A percentile compares a stretch with the other conserved stretches of the same genome.
Evolutionary conservation across 371 early-diverging fungal genomes (phyloP).

Genomic region (Haplosporangium sp.): DNA sequence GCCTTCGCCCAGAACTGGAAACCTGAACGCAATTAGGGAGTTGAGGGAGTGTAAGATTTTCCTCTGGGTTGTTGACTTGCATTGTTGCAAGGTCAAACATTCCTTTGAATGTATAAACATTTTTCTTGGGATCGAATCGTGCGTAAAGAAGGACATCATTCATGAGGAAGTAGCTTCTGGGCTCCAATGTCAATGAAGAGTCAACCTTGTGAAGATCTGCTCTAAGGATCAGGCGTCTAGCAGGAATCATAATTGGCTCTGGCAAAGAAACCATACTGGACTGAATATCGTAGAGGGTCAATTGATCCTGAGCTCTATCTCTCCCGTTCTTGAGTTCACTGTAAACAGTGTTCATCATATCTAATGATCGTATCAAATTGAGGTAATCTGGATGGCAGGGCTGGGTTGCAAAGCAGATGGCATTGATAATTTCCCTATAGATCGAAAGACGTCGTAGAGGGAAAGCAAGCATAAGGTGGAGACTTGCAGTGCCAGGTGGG

Average conservation of each 20-base stretch:
- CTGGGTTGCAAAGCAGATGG: conserved; percentile 44
- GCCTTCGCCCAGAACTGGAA: conserved; percentile 44
- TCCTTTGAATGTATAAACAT: conserved; percentile 49
- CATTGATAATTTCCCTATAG: conserved; percentile 34
- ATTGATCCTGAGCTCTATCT: conserved; percentile 39
- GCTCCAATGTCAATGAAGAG: conserved; percentile 42
- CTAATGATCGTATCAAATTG: conserved; percentile 40
- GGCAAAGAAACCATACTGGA: conserved; percentile 44
- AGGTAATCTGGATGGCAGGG: conserved; percentile 42
- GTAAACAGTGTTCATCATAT: conserved; percentile 20
- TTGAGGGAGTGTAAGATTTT: conserved; percentile 45
- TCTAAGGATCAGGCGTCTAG: conserved; percentile 41
- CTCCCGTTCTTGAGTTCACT: conserved; percentile 31
- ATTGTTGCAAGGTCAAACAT: conserved; percentile 48
- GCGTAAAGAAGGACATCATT: conserved; percentile 52
- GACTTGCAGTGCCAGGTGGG: conserved; percentile 47
- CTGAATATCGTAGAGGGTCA: conserved; percentile 49
- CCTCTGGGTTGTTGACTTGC: conserved; percentile 51
- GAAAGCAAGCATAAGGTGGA: conserved; percentile 46
- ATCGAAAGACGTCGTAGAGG: conserved; percentile 38
- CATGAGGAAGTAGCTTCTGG: conserved; percentile 48
- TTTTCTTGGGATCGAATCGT: conserved; percentile 52
- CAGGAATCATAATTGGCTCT: conserved; percentile 50
- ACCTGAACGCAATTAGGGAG: conserved; percentile 52
- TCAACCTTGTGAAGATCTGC: conserved; percentile 54